These are phyloP conservation scores for Orbilia oligospora DNA, from an alignment of 2,329 filamentous ascomycete species.

Conservation along the genomic window DNA sequence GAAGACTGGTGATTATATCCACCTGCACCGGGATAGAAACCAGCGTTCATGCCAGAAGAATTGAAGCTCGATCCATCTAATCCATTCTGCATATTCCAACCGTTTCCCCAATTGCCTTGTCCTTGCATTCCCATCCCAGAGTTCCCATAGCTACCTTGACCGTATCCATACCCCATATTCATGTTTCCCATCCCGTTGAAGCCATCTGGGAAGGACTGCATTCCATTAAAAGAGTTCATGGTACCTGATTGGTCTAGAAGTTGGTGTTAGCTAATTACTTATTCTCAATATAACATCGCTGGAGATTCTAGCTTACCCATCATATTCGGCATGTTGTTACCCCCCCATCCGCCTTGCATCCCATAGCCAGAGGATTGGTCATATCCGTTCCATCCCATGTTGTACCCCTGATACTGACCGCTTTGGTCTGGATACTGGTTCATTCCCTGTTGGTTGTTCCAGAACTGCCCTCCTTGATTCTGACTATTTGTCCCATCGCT, in stretches of 20 bases:
- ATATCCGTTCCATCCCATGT: slow-evolving; percentile 59
- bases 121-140: slow-evolving; percentile 59
- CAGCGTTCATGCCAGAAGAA: slow-evolving; percentile 63
- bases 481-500: slow-evolving; percentile 38
- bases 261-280: slow-evolving; percentile 21
- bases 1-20: slow-evolving; percentile 65
- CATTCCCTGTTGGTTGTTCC: slow-evolving; percentile 55
- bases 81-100: slow-evolving; percentile 62
- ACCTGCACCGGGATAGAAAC: slow-evolving; percentile 64
- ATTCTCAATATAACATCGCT: neutral
- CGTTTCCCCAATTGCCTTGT: slow-evolving; percentile 61
- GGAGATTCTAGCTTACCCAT: slow-evolving; percentile 48
- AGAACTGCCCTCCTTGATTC: slow-evolving; percentile 37
- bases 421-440: slow-evolving; percentile 54
- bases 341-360: slow-evolving; percentile 63
- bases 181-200: slow-evolving; percentile 63
- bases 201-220: slow-evolving; percentile 61
- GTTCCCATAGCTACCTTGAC: slow-evolving; percentile 59
- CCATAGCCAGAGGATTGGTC: slow-evolving; percentile 62
- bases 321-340: slow-evolving; percentile 58
- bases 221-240: slow-evolving; percentile 61
- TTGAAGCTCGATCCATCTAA: slow-evolving; percentile 60
- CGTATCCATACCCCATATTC: slow-evolving; percentile 57
- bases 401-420: slow-evolving; percentile 57
- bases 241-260: slow-evolving; percentile 47